phyloP scores from a whole-genome alignment of 441 rosid genomes.

The Pelargonium fulgidum region DNA sequence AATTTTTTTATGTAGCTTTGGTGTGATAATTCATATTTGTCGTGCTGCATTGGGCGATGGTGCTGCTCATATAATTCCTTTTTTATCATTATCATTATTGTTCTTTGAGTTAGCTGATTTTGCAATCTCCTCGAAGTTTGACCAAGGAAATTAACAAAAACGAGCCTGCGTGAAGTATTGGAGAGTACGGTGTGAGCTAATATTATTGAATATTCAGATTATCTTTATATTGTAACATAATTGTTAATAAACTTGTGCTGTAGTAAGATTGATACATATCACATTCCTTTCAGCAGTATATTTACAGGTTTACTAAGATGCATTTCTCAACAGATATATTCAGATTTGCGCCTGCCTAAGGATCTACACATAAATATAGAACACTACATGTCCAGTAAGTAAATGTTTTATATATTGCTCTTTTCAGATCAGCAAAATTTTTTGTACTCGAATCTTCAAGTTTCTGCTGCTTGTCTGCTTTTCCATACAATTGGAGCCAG shows the following conservation, averaged over 20 bases:
- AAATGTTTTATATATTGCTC: not conserved
- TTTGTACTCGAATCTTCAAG: not conserved
- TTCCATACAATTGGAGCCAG: slow-evolving; percentile 67
- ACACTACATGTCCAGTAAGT: no score
- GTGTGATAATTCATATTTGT: not conserved
- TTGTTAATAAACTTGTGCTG: no score
- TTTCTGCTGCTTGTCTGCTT: slow-evolving; percentile 37
- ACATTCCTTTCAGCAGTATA: slow-evolving; percentile 6
- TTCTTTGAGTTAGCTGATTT: not conserved
- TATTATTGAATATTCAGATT: no score
- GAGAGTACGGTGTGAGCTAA: no score
- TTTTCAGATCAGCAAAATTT: not conserved
- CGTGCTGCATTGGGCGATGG: not conserved
- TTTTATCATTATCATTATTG: not conserved
- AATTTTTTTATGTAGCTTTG: slow-evolving; percentile 1
- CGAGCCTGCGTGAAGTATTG: no score
- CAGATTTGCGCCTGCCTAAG: not conserved
- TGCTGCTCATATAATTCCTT: not conserved
- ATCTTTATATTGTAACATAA: no score
- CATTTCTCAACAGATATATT: not conserved
- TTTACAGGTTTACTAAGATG: not conserved
- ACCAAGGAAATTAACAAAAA: no score
- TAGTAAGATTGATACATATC: not conserved
- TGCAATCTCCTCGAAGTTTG: not conserved
- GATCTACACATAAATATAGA: no score